Evolutionary conservation across 2,329 filamentous ascomycete species (phyloP), one percentile per base, ranked within the genome.

Genomic region (Pseudogymnoascus sp.): DNA sequence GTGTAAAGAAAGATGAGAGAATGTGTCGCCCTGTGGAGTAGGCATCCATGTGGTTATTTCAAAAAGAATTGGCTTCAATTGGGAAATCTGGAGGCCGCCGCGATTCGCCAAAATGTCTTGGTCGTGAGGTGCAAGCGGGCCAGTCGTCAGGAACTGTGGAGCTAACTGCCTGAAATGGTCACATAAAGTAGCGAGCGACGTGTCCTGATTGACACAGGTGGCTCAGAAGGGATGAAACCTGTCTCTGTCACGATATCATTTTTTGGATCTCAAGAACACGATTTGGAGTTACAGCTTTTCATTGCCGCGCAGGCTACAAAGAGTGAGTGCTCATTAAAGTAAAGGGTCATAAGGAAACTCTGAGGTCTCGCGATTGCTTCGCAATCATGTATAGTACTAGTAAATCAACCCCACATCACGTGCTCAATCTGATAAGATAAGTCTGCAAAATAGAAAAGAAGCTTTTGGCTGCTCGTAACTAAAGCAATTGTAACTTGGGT

Each of bases 21-120:
- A 65, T 63, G 70, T 68, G 62, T 73, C 67, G 67, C 67, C 69
- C 63, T 71, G 64, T 63, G 71, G 70, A 64, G 70, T 69, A 72
- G 73, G 71, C 74, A 76, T 75, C 69, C 72, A 77, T 75, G 65
- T 71, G 67, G 61, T 69, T 61, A 59, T 61, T n/a, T 52, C 26
- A 30, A 9, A 52, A 30, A 52, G 45, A 30, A 30, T 52, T 52
- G 45, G 45, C 23, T 26, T 52, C 45, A 5, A 52, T 52, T 52
- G 45, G 45, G 45, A 30, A 52, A 52, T 52, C 30, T 52, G 21
- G 61, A 30, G n/a, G 61, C 52, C 41, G 59, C 21, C 30, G 56
- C 56, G 30, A 41, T 35, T 41, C 33, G 56, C 30, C 37, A 35
- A 57, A 41, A 41, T 35, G 56, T 21, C 30, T 21, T 41, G 56